A percentile compares a stretch with the other conserved stretches of the same genome.
phyloP scores from a whole-genome alignment of 441 rosid genomes.

The Mallotus repandus region DNA sequence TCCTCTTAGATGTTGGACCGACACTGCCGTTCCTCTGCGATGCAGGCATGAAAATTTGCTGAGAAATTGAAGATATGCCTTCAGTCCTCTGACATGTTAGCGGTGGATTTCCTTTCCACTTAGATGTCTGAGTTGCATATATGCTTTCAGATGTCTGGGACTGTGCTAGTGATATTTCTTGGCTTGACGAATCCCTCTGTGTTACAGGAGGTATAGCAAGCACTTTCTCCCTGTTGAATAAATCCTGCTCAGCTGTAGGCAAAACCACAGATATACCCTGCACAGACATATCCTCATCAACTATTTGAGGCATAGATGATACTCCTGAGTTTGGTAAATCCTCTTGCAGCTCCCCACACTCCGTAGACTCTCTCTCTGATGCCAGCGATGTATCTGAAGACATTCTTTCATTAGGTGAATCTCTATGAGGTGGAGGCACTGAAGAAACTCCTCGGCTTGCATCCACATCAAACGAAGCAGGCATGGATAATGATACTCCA shows the following conservation, averaged over 20 bases:
- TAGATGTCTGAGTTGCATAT: slow-evolving; percentile 28
- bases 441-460: slow-evolving; percentile 35
- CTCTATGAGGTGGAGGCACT: slow-evolving; percentile 29
- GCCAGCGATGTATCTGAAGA: slow-evolving; percentile 26
- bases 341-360: slow-evolving; percentile 21
- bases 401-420: slow-evolving; percentile 26
- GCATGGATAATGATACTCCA: slow-evolving; percentile 34
- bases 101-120: slow-evolving; percentile 33
- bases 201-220: slow-evolving; percentile 19
- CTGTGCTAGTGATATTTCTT: slow-evolving; percentile 23
- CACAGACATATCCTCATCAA: slow-evolving; percentile 24
- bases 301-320: slow-evolving; percentile 26
- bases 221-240: slow-evolving; percentile 19
- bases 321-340: slow-evolving; percentile 31
- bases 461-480: slow-evolving; percentile 28
- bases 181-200: slow-evolving; percentile 25
- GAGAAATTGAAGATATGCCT: slow-evolving; percentile 23
- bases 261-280: slow-evolving; percentile 24
- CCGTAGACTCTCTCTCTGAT: slow-evolving; percentile 33
- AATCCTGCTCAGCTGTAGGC: slow-evolving; percentile 27
- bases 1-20: slow-evolving; percentile 22
- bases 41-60: slow-evolving; percentile 26
- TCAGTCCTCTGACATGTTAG: slow-evolving; percentile 28
- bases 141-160: slow-evolving; percentile 28
- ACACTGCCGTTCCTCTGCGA: slow-evolving; percentile 25